These are phyloP conservation scores for Babesia bovis DNA, from an alignment of 169 alveolate species.

Conservation along the genomic window DNA sequence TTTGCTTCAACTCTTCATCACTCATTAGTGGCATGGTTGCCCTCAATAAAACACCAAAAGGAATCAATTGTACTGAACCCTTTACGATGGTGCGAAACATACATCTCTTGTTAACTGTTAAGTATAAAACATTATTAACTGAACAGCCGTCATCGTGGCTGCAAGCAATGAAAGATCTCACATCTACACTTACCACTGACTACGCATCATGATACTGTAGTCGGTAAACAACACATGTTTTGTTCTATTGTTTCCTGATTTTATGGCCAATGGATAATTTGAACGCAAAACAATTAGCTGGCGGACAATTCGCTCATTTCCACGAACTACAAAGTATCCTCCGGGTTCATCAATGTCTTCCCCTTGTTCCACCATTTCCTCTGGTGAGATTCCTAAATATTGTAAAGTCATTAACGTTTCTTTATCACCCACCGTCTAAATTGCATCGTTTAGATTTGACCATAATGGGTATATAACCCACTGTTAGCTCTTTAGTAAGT, in stretches of 20 bases:
- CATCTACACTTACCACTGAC: slow-evolving; percentile 59
- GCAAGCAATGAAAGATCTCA: neutral
- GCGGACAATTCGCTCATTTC: slow-evolving; percentile 95
- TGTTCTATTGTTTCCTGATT: slow-evolving; percentile 59
- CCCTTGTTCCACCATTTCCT: slow-evolving; percentile 90
- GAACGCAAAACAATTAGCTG: slow-evolving; percentile 88
- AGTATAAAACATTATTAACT: slow-evolving; percentile 70
- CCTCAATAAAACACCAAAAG: slow-evolving; percentile 50
- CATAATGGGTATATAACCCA: slow-evolving; percentile 97
- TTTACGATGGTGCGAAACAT: slow-evolving; percentile 70
- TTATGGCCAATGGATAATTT: slow-evolving; percentile 68
- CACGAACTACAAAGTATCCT: slow-evolving; percentile 98
- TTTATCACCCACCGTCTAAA: slow-evolving; percentile 73
- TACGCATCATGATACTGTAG: slow-evolving; percentile 73
- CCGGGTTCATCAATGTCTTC: slow-evolving; percentile 98
- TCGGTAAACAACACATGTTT: slow-evolving; percentile 72
- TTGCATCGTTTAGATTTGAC: slow-evolving; percentile 94
- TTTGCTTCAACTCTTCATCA: slow-evolving; percentile 65
- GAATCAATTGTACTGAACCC: slow-evolving; percentile 53
- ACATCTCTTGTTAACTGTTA: slow-evolving; percentile 76
- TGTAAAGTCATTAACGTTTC: too few species aligned
- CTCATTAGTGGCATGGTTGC: slow-evolving; percentile 58
- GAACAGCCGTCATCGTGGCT: slow-evolving; percentile 74
- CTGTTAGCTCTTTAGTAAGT: slow-evolving; percentile 75
- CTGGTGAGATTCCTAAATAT: slow-evolving; percentile 80